Conservation (phyloP, 2,329 filamentous ascomycete genomes). For the Lasiodiplodia sp. region DNA sequence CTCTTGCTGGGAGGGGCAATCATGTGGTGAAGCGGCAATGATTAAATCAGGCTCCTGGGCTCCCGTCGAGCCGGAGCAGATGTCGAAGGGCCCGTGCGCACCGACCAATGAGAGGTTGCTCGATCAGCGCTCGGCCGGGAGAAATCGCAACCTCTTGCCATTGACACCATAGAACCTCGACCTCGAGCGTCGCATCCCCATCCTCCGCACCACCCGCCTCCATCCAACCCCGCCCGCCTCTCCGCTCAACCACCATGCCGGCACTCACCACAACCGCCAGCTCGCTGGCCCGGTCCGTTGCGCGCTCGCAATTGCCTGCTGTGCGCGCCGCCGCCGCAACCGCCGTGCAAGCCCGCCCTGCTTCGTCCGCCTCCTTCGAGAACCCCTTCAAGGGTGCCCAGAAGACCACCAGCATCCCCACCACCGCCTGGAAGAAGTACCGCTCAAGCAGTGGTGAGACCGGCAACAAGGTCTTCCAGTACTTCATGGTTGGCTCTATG, state of each 20-base stretch:
- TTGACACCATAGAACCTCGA: slow-evolving; percentile 27
- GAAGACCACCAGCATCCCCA: slow-evolving; percentile 76
- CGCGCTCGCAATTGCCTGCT: slow-evolving; percentile 55
- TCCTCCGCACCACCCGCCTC: slow-evolving; percentile 35
- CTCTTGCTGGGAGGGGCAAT: background rate
- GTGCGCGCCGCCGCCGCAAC: slow-evolving; percentile 54
- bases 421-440: slow-evolving; percentile 79
- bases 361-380: slow-evolving; percentile 54
- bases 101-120: slow-evolving; percentile 4
- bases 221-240: slow-evolving; percentile 35
- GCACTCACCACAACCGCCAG: slow-evolving; percentile 56
- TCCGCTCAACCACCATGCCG: slow-evolving; percentile 53
- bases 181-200: slow-evolving; percentile 32
- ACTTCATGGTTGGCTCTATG: slow-evolving; percentile 98
- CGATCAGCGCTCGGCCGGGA: slow-evolving; percentile 24
- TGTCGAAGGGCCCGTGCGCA: background rate
- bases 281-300: slow-evolving; percentile 56
- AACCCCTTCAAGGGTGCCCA: slow-evolving; percentile 64
- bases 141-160: slow-evolving; percentile 27
- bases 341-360: slow-evolving; percentile 53
- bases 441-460: slow-evolving; percentile 71
- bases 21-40: slow-evolving; percentile 1
- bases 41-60: background rate
- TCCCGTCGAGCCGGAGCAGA: slow-evolving; percentile 10
- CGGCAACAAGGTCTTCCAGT: slow-evolving; percentile 87